Conservation (phyloP, 305 asterid genomes). For the Fraxinus albicans region DNA sequence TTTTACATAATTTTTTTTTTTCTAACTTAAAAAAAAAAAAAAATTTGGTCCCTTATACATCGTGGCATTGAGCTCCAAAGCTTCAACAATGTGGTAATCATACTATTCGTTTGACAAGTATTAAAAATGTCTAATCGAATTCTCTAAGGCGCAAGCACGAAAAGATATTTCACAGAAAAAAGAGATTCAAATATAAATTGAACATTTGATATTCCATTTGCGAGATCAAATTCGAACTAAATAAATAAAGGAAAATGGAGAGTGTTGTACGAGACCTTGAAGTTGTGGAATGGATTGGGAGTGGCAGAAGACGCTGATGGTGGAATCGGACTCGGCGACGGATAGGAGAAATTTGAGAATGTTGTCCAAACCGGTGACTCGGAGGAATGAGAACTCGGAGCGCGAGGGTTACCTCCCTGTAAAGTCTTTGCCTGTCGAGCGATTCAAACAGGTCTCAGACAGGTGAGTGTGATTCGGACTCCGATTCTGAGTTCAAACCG, state of each 20-base stretch:
- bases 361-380: slow-evolving; percentile 71
- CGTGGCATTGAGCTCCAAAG: slow-evolving; percentile 16
- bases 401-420: slow-evolving; percentile 84
- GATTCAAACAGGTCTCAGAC: slow-evolving; percentile 74
- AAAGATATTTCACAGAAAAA: slow-evolving; percentile 8
- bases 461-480: slow-evolving; percentile 44
- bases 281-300: slow-evolving; percentile 78
- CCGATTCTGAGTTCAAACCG: slow-evolving; percentile 37
- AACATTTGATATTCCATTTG: neutral
- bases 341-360: slow-evolving; percentile 83
- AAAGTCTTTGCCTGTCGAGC: slow-evolving; percentile 70
- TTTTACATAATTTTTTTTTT: too few relatives aligned
- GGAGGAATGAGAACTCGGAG: slow-evolving; percentile 90
- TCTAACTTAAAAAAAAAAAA: too few relatives aligned
- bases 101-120: neutral
- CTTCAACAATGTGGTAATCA: neutral
- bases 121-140: neutral
- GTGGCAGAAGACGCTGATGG: slow-evolving; percentile 67
- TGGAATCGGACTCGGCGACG: slow-evolving; percentile 69
- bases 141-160: neutral
- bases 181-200: neutral
- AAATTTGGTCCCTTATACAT: neutral
- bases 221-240: neutral
- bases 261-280: slow-evolving; percentile 48
- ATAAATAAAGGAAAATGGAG: neutral